A percentile compares a stretch with the other conserved stretches of the same genome.
These are phyloP conservation scores for Microdochium paspali DNA, from an alignment of 2,329 filamentous ascomycete species.

Conservation along the genomic window DNA sequence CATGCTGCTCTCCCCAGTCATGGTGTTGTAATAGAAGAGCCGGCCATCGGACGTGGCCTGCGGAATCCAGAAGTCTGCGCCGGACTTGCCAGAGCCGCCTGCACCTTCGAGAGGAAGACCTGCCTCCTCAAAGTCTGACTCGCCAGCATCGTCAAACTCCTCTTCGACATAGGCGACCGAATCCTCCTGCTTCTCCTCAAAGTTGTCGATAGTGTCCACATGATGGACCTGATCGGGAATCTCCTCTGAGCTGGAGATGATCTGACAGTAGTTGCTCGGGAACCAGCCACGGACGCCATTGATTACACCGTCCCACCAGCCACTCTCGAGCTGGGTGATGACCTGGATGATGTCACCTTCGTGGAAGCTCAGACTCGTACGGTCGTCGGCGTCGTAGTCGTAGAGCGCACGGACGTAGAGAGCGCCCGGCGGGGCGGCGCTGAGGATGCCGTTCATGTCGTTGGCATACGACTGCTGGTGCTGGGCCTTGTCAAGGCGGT, in stretches of 20 bases:
- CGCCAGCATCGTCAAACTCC: slow-evolving; percentile 57
- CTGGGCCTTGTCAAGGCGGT: slow-evolving; percentile 19
- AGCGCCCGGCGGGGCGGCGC: slow-evolving; percentile 51
- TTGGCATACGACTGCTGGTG: slow-evolving; percentile 17
- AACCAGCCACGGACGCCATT: slow-evolving; percentile 97
- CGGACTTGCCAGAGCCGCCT: slow-evolving; percentile 56
- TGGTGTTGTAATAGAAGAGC: slow-evolving; percentile 95
- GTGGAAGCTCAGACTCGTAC: slow-evolving; percentile 92
- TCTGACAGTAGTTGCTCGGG: slow-evolving; percentile 95
- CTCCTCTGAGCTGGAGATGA: slow-evolving; percentile 70
- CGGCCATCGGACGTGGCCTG: slow-evolving; percentile 90
- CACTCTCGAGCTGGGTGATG: slow-evolving; percentile 93
- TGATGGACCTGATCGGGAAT: slow-evolving; percentile 52
- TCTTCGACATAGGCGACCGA: slow-evolving; percentile 53
- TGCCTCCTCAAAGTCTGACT: slow-evolving; percentile 50
- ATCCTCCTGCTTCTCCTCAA: slow-evolving; percentile 54
- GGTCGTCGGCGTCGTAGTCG: slow-evolving; percentile 96
- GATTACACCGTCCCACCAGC: slow-evolving; percentile 99
- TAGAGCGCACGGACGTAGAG: slow-evolving; percentile 95
- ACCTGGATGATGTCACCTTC: slow-evolving; percentile 97
- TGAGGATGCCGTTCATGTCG: slow-evolving; percentile 53
- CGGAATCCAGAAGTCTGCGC: slow-evolving; percentile 93
- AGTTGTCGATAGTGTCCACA: slow-evolving; percentile 37
- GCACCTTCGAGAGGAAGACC: slow-evolving; percentile 61
- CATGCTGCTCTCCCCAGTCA: slow-evolving; percentile 91